Conservation (phyloP, 495 filamentous ascomycete genomes). For the Tuber calosporum region DNA sequence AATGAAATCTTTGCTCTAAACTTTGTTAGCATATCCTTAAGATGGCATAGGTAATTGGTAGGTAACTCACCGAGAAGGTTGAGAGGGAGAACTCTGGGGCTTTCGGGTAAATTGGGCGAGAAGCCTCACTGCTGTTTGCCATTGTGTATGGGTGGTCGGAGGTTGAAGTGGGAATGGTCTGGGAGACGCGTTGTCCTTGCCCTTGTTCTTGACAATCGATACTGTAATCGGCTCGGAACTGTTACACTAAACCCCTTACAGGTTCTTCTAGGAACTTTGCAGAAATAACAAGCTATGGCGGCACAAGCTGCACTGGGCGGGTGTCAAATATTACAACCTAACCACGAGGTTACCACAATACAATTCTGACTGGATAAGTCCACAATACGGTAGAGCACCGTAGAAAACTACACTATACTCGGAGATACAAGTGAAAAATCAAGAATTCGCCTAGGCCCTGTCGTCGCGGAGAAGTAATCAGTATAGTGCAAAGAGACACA, state of each 20-base stretch:
- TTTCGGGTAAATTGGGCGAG: slow-evolving; percentile 54
- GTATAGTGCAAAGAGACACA: too few relatives aligned
- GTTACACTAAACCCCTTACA: not conserved
- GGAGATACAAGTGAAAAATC: too few relatives aligned
- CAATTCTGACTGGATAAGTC: too few relatives aligned
- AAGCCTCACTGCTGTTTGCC: slow-evolving; percentile 28
- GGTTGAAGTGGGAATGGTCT: slow-evolving; percentile 8
- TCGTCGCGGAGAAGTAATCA: too few relatives aligned
- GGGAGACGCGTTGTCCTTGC: not conserved
- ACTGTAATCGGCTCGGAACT: not conserved
- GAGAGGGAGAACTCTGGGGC: slow-evolving; percentile 62
- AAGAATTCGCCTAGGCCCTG: too few relatives aligned
- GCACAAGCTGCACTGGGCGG: not conserved
- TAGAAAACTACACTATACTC: too few relatives aligned
- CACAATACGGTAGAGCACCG: too few relatives aligned
- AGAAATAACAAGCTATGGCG: not conserved
- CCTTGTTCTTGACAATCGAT: not conserved
- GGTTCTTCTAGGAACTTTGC: not conserved
- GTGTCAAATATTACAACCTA: not conserved
- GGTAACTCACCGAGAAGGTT: slow-evolving; percentile 52
- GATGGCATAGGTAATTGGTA: not conserved
- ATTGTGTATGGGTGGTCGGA: slow-evolving; percentile 28
- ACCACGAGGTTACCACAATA: not conserved
- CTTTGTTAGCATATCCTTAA: slow-evolving; percentile 10
- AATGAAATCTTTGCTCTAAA: slow-evolving; percentile 73